Evolutionary conservation across 192 early-diverging fungal genomes (phyloP).

Genomic region (Mortierella antarctica): DNA sequence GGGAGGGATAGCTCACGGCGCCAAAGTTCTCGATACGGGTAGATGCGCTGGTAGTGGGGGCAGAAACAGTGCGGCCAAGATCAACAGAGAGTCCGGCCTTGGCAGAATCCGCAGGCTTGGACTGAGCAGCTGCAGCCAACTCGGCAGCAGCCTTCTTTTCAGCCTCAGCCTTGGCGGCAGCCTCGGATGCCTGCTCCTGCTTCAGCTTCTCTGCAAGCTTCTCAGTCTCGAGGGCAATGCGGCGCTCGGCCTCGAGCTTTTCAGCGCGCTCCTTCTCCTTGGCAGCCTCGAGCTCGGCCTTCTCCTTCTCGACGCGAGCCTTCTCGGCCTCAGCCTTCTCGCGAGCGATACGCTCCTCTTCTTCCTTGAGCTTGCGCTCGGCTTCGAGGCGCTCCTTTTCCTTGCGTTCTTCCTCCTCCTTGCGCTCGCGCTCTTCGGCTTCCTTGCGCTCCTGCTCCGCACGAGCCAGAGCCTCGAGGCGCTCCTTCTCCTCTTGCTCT

Average conservation of each 20-base stretch:
- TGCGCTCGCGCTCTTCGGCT: slow-evolving; percentile 33
- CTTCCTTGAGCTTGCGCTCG: slow-evolving; percentile 44
- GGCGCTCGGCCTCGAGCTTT: slow-evolving; percentile 34
- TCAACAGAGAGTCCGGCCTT: slow-evolving; percentile 51
- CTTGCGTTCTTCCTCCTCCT: slow-evolving; percentile 48
- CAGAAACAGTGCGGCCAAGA: slow-evolving; percentile 52
- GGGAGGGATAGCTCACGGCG: slow-evolving; percentile 56
- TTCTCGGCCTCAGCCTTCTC: slow-evolving; percentile 51
- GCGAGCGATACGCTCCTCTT: slow-evolving; percentile 38
- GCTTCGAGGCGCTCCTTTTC: slow-evolving; percentile 36
- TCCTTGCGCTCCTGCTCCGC: slow-evolving; percentile 36
- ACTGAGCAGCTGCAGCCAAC: slow-evolving; percentile 16
- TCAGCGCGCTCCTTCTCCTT: slow-evolving; percentile 32
- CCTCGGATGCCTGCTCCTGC: slow-evolving; percentile 35
- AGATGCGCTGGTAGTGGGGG: slow-evolving; percentile 54
- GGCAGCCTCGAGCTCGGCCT: slow-evolving; percentile 30
- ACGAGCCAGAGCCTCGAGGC: slow-evolving; percentile 16
- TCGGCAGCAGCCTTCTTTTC: slow-evolving; percentile 1
- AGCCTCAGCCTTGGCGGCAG: slow-evolving; percentile 39
- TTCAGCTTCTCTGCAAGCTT: slow-evolving; percentile 32
- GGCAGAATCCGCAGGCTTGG: slow-evolving; percentile 45
- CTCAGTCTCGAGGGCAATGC: slow-evolving; percentile 36
- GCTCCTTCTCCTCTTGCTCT: slow-evolving; percentile 32
- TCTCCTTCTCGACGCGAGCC: slow-evolving; percentile 32
- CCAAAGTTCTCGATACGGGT: slow-evolving; percentile 61